Conservation (phyloP, 2,329 filamentous ascomycete species). For the Stagonosporopsis cucurbitacearum region DNA sequence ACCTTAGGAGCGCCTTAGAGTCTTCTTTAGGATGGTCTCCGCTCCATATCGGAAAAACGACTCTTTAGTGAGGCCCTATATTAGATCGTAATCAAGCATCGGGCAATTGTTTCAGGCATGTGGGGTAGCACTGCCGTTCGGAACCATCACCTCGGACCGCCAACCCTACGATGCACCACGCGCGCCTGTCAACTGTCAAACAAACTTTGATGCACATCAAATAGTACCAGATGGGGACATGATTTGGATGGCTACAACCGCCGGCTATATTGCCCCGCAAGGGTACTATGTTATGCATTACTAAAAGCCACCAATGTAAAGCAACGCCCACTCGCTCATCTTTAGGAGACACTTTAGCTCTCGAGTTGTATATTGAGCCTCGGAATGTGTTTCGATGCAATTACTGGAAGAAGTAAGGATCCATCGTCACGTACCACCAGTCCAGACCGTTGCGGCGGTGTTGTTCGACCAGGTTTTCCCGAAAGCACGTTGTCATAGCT, state of each 20-base stretch:
- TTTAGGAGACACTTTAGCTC: background rate
- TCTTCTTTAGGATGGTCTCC: background rate
- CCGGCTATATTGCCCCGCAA: constrained; percentile 14
- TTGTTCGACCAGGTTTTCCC: constrained; percentile 8
- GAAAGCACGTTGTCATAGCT: constrained; percentile 9
- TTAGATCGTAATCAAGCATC: constrained; percentile 31
- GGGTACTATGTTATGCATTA: background rate
- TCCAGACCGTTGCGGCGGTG: constrained; percentile 10
- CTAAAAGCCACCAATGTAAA: constrained; percentile 26
- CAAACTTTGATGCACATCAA: constrained; percentile 3
- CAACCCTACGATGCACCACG: constrained; percentile 8
- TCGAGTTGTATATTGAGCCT: constrained; percentile 1
- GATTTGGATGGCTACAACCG: constrained; percentile 8
- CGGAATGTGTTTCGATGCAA: background rate
- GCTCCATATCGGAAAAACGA: constrained; percentile 20
- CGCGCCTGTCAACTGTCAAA: constrained; percentile 5
- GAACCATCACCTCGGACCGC: constrained; percentile 12
- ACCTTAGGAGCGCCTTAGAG: background rate
- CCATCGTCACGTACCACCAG: constrained; percentile 11
- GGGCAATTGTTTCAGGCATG: constrained; percentile 27
- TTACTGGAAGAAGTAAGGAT: constrained; percentile 12
- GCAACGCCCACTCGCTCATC: background rate
- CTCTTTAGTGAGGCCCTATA: constrained; percentile 6
- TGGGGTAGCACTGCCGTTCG: constrained; percentile 14
- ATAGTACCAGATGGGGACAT: background rate